These are phyloP conservation scores for Camillea tinctor DNA, from an alignment of 2,329 filamentous ascomycete species.

Conservation along the genomic window DNA sequence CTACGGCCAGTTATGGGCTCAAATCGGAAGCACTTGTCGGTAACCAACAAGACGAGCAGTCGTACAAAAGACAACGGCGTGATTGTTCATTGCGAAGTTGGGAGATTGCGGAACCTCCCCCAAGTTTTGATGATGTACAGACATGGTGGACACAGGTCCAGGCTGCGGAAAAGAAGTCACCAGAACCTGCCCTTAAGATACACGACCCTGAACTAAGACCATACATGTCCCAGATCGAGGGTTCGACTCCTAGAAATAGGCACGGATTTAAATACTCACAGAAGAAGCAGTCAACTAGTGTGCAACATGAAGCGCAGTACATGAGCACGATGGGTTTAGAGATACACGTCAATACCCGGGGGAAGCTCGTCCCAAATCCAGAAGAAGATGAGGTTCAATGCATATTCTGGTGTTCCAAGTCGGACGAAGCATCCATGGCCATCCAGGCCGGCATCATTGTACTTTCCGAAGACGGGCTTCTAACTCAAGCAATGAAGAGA, in stretches of 20 bases:
- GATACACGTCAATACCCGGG: conserved; percentile 85
- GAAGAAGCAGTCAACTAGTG: conserved; percentile 68
- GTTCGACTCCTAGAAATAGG: conserved; percentile 77
- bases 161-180: conserved; percentile 12
- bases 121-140: conserved; percentile 66
- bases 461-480: conserved; percentile 60
- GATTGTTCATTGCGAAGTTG: conserved; percentile 67
- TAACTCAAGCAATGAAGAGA: conserved; percentile 61
- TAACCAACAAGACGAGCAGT: conserved; percentile 47
- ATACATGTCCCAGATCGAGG: conserved; percentile 80
- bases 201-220: conserved; percentile 29
- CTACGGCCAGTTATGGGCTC: conserved; percentile 54
- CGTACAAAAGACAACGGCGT: conserved; percentile 51
- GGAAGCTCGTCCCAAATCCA: conserved; percentile 79
- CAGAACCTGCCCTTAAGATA: conserved; percentile 20
- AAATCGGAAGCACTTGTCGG: conserved; percentile 48
- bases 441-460: conserved; percentile 70
- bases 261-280: conserved; percentile 86
- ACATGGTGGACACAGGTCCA: conserved; percentile 59
- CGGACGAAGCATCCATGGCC: conserved; percentile 56
- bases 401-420: conserved; percentile 87
- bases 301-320: conserved; percentile 82
- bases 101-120: conserved; percentile 73
- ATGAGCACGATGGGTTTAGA: conserved; percentile 98
- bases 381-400: conserved; percentile 85